Conservation (phyloP, 257 asterid species). For the Cordia subcordata region DNA sequence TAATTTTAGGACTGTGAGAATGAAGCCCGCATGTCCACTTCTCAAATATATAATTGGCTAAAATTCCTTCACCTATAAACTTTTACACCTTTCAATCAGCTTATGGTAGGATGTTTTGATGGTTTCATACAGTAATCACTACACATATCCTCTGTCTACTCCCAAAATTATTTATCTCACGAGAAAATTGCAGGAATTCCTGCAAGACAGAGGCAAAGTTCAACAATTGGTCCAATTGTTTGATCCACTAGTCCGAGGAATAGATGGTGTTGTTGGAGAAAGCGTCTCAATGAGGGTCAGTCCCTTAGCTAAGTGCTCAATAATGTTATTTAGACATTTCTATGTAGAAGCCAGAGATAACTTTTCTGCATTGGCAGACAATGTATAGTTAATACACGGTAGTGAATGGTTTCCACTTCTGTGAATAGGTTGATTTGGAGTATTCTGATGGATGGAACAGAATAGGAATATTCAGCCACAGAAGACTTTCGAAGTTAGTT, state of each 20-base stretch:
- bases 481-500: conserved; percentile 56
- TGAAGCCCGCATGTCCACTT: too few species aligned
- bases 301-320: not conserved
- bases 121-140: too few species aligned
- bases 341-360: not conserved
- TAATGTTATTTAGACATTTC: not conserved
- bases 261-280: conserved; percentile 71
- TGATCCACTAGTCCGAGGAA: conserved; percentile 75
- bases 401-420: not conserved
- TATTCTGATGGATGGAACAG: conserved; percentile 65
- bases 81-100: too few species aligned
- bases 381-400: not conserved
- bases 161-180: not conserved
- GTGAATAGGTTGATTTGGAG: conserved; percentile 81
- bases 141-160: not conserved
- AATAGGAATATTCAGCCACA: conserved; percentile 89
- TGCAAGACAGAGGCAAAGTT: conserved; percentile 84
- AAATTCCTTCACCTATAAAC: too few species aligned
- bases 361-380: not conserved
- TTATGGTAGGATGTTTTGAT: too few species aligned
- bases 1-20: too few species aligned
- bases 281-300: conserved; percentile 87
- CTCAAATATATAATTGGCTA: too few species aligned
- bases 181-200: conserved; percentile 50
- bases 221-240: conserved; percentile 59